Conservation (phyloP, 257 asterid genomes). For the Ilex aquifolium region DNA sequence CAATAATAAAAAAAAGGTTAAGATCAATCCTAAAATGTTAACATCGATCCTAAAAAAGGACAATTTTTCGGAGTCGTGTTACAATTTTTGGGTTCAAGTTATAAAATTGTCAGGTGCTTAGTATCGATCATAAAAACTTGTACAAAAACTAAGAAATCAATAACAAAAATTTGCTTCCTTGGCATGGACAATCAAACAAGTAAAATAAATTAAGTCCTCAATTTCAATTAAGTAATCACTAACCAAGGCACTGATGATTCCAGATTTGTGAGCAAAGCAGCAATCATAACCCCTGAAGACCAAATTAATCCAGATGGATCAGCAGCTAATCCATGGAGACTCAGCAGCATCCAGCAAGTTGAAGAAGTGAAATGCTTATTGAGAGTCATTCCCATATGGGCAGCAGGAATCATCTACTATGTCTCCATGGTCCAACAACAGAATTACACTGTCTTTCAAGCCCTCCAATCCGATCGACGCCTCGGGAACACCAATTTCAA, state of each 20-base stretch:
- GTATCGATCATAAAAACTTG: no score
- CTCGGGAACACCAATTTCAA: constrained; percentile 12
- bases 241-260: neutral
- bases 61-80: no score
- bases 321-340: constrained; percentile 25
- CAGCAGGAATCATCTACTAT: constrained; percentile 16
- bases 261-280: constrained; percentile 26
- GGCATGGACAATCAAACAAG: no score
- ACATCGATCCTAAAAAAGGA: no score
- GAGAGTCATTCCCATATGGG: constrained; percentile 27
- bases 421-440: constrained; percentile 14
- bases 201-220: no score
- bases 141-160: no score
- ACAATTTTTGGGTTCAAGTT: no score
- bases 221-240: neutral
- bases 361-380: constrained; percentile 31
- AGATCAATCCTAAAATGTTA: no score
- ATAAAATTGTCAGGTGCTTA: no score
- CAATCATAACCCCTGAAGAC: constrained; percentile 23
- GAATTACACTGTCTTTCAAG: constrained; percentile 22
- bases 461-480: constrained; percentile 21
- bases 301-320: constrained; percentile 22
- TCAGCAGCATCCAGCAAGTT: constrained; percentile 33
- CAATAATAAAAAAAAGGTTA: no score
- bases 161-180: no score